These are phyloP conservation scores for Xylaria sp. DNA, from an alignment of 2,329 filamentous ascomycete species.

Conservation along the genomic window DNA sequence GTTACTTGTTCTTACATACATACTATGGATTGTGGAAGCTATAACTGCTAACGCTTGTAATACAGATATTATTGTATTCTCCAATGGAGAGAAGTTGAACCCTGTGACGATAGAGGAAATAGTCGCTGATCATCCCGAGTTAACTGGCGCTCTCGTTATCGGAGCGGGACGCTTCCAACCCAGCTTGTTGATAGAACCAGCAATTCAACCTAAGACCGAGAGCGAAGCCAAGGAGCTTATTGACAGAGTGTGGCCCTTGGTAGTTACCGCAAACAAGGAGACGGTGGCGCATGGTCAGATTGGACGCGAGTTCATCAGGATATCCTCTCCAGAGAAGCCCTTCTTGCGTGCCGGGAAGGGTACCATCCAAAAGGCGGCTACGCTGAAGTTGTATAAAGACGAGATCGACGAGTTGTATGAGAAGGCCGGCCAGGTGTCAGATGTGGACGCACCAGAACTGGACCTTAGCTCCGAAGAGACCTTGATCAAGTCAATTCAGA, in stretches of 20 bases:
- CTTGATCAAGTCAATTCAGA: slow-evolving; percentile 48
- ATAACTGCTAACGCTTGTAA: slow-evolving; percentile 3
- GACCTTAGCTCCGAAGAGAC: slow-evolving; percentile 48
- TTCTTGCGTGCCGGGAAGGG: slow-evolving; percentile 60
- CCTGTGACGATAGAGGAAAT: slow-evolving; percentile 58
- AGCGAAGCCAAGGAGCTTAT: slow-evolving; percentile 51
- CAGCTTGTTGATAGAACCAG: slow-evolving; percentile 60
- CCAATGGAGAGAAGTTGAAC: slow-evolving; percentile 64
- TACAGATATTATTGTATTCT: slow-evolving; percentile 59
- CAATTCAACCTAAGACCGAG: slow-evolving; percentile 44
- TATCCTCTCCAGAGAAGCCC: slow-evolving; percentile 56
- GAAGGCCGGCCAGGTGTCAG: slow-evolving; percentile 33
- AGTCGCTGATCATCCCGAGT: slow-evolving; percentile 53
- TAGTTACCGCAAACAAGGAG: slow-evolving; percentile 57
- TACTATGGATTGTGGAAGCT: not conserved
- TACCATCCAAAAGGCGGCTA: slow-evolving; percentile 56
- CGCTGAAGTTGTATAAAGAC: slow-evolving; percentile 55
- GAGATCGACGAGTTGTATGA: slow-evolving; percentile 59
- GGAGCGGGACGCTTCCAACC: slow-evolving; percentile 60
- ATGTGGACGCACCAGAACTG: slow-evolving; percentile 43
- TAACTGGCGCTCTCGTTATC: slow-evolving; percentile 59
- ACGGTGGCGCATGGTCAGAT: slow-evolving; percentile 61
- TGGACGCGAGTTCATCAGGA: slow-evolving; percentile 52
- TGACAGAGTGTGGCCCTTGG: slow-evolving; percentile 57
- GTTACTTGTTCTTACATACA: slow-evolving; percentile 4